Base-by-base conservation (phyloP, 495 filamentous ascomycete species). In the Penicillium egyptiacum region DNA sequence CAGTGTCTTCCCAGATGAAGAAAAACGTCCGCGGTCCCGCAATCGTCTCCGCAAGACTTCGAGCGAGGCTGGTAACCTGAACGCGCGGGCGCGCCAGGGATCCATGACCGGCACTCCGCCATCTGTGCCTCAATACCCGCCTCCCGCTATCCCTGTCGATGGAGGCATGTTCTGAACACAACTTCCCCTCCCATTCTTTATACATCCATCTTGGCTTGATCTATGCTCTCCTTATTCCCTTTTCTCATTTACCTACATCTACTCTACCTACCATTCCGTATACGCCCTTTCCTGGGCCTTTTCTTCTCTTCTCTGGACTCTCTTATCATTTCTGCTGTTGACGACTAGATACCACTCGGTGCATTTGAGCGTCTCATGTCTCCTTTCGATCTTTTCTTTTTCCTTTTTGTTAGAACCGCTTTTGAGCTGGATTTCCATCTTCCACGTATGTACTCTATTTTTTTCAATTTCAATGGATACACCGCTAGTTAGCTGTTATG, bases 21-120 rank as follows among this genome's bases (percentile, higher is more conserved):
- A 87, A 64, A 81, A 62, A 67, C 79, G 66, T 23, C 68, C 61
- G 37, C 60, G 59, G 59, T 72, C 61, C 50, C 76, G 79, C 31
- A 74, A 79, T 37, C 74, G 78, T 43, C 70, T 86, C 5, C 80
- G 83, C 62, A 85, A 88, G 54, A 68, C 69, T 28, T 78, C 72
- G 22, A 81, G 75, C 59, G 80, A 80, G 58, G 73, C 71, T 11
- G 75, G 71, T 16, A 76, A 70, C 31, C 43, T 79, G 60, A 75
- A 74, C 50, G 69, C 60, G 5, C 76, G 68, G 31, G 67, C 64
- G 44, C 66, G 75, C 62, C 71, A 81, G 63, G 69, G 82, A 62
- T 66, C 61, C 49, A 70, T 71, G 66, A 55, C 59, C 50, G 60
- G 54, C 35, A 66, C 60, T 25, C 64, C 67, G 12, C 78, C 75